These are phyloP conservation scores for Combretum micranthum DNA, from an alignment of 345 rosid species.

Conservation along the genomic window DNA sequence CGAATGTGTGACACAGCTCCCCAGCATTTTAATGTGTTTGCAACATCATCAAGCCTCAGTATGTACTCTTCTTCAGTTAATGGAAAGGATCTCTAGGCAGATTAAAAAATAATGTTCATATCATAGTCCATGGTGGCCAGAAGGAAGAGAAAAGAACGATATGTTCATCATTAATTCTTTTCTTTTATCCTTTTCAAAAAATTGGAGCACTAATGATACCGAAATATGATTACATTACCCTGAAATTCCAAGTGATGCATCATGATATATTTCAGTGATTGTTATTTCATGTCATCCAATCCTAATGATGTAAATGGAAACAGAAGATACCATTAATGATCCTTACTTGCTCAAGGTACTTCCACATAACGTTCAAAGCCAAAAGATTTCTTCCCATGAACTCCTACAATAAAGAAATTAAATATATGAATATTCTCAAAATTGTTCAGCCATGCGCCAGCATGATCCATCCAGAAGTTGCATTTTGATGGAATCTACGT, in stretches of 20 bases:
- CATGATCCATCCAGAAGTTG: background rate
- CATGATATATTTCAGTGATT: background rate
- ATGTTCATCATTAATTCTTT: too few relatives aligned
- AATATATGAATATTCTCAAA: background rate
- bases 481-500: too few relatives aligned
- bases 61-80: slow-evolving; percentile 89
- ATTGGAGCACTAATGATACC: too few relatives aligned
- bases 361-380: slow-evolving; percentile 98
- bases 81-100: slow-evolving; percentile 76
- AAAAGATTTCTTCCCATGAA: slow-evolving; percentile 96
- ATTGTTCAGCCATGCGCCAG: background rate
- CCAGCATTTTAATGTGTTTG: slow-evolving; percentile 89
- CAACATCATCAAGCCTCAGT: slow-evolving; percentile 89
- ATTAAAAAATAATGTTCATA: slow-evolving; percentile 4
- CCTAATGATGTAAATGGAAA: background rate
- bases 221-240: too few relatives aligned
- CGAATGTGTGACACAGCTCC: slow-evolving; percentile 93
- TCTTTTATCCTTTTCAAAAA: too few relatives aligned
- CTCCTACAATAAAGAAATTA: slow-evolving; percentile 44
- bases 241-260: too few relatives aligned
- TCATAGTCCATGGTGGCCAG: background rate
- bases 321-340: background rate
- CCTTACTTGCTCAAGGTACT: slow-evolving; percentile 86
- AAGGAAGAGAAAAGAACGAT: too few relatives aligned
- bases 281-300: background rate